Conservation (phyloP, 2,329 filamentous ascomycete species). For the Colletotrichum viniferum region DNA sequence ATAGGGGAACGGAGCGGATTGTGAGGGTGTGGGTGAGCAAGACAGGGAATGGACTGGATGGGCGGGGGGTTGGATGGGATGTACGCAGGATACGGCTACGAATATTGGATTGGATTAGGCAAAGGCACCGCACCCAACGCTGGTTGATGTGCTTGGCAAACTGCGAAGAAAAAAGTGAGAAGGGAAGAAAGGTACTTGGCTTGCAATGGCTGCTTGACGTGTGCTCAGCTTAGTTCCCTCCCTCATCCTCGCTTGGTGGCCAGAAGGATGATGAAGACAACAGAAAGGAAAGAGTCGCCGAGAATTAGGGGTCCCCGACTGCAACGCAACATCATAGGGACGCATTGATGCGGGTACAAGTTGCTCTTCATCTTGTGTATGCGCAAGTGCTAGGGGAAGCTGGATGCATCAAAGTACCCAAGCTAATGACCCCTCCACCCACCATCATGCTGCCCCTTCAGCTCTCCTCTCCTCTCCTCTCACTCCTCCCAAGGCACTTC, state of each 20-base stretch:
- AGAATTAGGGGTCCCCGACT: neutral
- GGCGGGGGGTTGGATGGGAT: neutral
- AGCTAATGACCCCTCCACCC: neutral
- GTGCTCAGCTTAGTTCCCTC: neutral
- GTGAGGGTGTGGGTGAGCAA: neutral
- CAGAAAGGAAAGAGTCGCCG: neutral
- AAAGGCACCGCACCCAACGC: neutral
- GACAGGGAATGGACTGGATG: conserved; percentile 8
- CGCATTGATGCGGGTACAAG: neutral
- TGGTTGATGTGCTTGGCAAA: neutral
- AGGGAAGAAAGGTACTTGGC: too few species aligned
- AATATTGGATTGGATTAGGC: neutral
- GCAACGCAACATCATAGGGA: neutral
- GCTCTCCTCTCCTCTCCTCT: neutral
- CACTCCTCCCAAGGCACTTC: neutral
- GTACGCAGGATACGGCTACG: neutral
- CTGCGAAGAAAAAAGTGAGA: too few species aligned
- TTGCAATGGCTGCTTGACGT: neutral
- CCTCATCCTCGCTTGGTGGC: neutral
- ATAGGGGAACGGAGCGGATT: neutral
- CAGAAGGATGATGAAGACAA: neutral
- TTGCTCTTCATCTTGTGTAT: neutral
- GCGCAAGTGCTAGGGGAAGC: neutral
- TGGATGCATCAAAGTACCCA: neutral
- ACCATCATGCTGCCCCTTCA: neutral